These are phyloP conservation scores for Candida alai DNA, from an alignment of 805 yeast species.

Conservation along the genomic window DNA sequence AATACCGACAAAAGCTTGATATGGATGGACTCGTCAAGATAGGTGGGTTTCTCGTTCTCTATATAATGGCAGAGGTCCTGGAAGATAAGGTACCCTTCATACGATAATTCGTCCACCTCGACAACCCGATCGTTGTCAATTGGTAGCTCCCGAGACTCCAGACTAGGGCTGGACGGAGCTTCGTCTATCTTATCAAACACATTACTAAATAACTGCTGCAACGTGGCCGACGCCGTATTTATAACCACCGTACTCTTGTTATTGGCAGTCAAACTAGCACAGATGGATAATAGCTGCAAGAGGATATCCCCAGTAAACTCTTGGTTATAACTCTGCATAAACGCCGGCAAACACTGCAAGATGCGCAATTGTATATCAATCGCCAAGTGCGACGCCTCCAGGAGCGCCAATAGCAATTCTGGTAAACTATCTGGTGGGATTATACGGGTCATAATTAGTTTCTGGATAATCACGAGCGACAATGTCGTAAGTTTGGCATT, in stretches of 20 bases:
- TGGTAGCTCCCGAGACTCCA: constrained; percentile 14
- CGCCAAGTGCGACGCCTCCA: constrained; percentile 71
- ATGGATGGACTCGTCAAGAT: constrained; percentile 48
- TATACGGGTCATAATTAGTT: constrained; percentile 50
- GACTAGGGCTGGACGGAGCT: constrained; percentile 15
- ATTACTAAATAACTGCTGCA: constrained; percentile 77
- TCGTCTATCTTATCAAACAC: constrained; percentile 65
- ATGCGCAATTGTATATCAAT: constrained; percentile 83
- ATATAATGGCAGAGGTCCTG: constrained; percentile 68
- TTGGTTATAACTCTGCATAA: constrained; percentile 60
- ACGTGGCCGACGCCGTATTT: constrained; percentile 90
- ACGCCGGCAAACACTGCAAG: constrained; percentile 73
- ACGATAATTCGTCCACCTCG: constrained; percentile 49
- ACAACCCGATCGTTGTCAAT: constrained; percentile 43
- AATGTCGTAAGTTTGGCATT: constrained; percentile 70
- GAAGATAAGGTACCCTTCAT: constrained; percentile 69
- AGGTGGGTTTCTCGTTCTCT: constrained; percentile 53
- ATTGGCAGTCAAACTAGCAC: constrained; percentile 66
- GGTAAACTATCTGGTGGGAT: constrained; percentile 52
- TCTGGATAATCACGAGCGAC: constrained; percentile 68
- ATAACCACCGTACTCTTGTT: constrained; percentile 73
- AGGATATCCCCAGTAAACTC: constrained; percentile 54
- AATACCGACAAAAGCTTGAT: constrained; percentile 63
- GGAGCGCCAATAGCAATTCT: constrained; percentile 60
- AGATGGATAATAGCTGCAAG: constrained; percentile 58